Evolutionary conservation across 176 grass and related monocot species (phyloP).

Genomic region (Carex myosuroides): DNA sequence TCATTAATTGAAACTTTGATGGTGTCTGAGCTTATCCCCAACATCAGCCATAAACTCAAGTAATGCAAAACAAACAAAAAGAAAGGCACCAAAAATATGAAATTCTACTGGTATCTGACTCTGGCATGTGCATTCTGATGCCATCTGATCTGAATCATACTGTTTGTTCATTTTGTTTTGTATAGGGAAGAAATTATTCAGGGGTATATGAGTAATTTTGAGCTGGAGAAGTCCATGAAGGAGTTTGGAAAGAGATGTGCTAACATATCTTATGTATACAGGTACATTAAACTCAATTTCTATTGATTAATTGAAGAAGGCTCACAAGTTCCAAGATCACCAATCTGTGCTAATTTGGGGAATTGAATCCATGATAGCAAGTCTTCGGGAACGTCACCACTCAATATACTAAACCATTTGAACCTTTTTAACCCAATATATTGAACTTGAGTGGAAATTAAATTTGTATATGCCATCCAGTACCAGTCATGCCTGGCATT

Average conservation of each 20-base stretch:
- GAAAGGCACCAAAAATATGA: not conserved
- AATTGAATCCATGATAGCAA: not conserved
- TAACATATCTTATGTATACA: conserved; percentile 83
- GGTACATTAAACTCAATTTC: conserved; percentile 47
- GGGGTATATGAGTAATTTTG: conserved; percentile 71
- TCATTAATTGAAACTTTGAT: not conserved
- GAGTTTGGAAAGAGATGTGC: conserved; percentile 49
- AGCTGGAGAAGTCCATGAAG: conserved; percentile 55
- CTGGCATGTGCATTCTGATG: not conserved
- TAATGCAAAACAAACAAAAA: not conserved
- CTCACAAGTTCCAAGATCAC: not conserved
- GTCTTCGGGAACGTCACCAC: not conserved
- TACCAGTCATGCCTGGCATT: not conserved
- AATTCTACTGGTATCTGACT: not conserved
- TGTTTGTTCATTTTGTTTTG: not conserved
- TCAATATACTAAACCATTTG: not conserved
- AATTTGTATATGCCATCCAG: not conserved
- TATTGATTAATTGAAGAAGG: not conserved
- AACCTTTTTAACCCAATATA: not conserved
- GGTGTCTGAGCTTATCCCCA: not conserved
- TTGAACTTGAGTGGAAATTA: not conserved
- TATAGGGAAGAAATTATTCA: conserved; percentile 52
- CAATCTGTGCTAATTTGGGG: not conserved
- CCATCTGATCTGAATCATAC: not conserved
- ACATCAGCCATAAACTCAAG: not conserved